Conservation (phyloP, 441 rosid species). For the Erysimum cheiri region DNA sequence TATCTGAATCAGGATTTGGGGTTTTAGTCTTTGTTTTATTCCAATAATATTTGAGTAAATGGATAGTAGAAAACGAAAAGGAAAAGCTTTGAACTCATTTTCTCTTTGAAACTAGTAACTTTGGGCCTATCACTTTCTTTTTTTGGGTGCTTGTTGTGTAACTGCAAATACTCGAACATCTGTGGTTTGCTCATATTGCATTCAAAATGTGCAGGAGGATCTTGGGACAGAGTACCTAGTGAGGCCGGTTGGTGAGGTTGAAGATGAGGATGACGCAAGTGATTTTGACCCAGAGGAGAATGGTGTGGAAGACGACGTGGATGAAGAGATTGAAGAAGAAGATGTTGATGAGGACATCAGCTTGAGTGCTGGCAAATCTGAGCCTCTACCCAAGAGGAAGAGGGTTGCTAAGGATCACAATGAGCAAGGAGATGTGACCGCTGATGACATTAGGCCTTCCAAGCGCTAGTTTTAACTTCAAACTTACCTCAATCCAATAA, state of each 20-base stretch:
- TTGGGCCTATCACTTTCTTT: neutral
- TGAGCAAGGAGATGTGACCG: conserved; percentile 21
- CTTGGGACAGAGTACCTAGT: conserved; percentile 85
- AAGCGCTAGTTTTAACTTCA: conserved; percentile 28
- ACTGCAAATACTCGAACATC: neutral
- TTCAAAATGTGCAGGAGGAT: conserved; percentile 58
- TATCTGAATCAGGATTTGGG: conserved; percentile 4
- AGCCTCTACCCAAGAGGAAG: conserved; percentile 82
- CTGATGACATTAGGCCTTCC: conserved; percentile 36
- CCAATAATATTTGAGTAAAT: neutral
- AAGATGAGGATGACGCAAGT: conserved; percentile 89
- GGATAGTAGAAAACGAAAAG: neutral
- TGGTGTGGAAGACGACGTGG: conserved; percentile 67
- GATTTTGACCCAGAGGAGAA: conserved; percentile 82
- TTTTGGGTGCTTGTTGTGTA: neutral
- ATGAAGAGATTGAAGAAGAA: conserved; percentile 60
- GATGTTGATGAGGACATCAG: conserved; percentile 58
- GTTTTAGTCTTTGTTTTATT: conserved; percentile 3
- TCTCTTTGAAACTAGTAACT: neutral
- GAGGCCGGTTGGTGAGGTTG: conserved; percentile 70
- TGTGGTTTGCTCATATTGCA: conserved; percentile 1
- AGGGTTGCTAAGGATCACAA: conserved; percentile 31
- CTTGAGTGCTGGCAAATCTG: conserved; percentile 41
- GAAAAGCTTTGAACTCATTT: neutral
- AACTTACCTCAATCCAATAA: conserved; percentile 25